Conservation (phyloP, 2,329 filamentous ascomycete genomes). For the Aspergillus eucalypticola region DNA sequence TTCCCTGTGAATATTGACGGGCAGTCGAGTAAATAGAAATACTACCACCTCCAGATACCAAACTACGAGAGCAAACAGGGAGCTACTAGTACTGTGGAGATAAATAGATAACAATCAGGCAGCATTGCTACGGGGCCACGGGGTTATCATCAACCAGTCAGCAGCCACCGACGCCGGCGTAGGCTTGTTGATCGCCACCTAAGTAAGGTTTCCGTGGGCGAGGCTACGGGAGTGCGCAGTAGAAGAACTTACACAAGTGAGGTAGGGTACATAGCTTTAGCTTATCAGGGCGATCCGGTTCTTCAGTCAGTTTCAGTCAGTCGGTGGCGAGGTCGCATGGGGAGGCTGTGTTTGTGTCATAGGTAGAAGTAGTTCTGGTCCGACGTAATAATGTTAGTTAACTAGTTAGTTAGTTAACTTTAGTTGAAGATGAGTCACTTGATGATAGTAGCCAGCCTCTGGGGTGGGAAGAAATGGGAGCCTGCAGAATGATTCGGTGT, state of each 20-base stretch:
- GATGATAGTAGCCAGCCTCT: neutral
- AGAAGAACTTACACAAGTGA: no score
- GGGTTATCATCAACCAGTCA: neutral
- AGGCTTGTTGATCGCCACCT: neutral
- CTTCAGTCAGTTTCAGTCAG: neutral
- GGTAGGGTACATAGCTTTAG: neutral
- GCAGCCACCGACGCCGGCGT: neutral
- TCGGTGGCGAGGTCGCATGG: conserved; percentile 1
- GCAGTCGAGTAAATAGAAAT: neutral
- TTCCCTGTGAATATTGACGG: neutral
- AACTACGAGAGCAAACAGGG: no score
- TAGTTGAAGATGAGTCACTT: neutral
- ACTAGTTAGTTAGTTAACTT: no score
- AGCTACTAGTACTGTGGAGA: no score
- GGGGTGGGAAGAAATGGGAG: neutral
- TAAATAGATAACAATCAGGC: neutral
- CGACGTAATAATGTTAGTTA: no score
- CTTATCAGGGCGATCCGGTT: conserved; percentile 4
- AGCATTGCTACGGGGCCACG: neutral
- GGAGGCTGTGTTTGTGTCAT: neutral
- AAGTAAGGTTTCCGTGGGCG: neutral
- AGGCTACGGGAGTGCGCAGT: neutral
- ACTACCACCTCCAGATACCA: no score
- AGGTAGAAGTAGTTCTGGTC: no score
- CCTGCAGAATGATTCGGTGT: neutral